These are phyloP conservation scores for Cladophialophora exuberans DNA, from an alignment of 2,329 filamentous ascomycete genomes.

Conservation along the genomic window DNA sequence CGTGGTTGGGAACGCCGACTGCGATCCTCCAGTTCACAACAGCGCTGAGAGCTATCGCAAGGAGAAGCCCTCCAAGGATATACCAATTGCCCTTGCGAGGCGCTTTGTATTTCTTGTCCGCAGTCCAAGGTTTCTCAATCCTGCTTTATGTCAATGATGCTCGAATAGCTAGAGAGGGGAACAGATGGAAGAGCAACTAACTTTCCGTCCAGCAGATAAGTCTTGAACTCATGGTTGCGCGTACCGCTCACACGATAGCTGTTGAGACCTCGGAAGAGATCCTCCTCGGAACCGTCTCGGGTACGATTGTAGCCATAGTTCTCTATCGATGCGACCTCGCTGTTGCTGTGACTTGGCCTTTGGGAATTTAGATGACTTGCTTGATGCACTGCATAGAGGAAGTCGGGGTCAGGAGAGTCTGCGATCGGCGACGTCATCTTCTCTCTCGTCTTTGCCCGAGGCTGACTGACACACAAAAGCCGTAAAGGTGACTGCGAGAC, in stretches of 20 bases:
- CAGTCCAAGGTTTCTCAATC: conserved; percentile 26
- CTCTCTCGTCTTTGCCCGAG: conserved; percentile 20
- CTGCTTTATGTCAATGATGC: conserved; percentile 25
- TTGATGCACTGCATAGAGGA: conserved; percentile 20
- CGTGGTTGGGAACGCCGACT: conserved; percentile 26
- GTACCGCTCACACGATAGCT: conserved; percentile 22
- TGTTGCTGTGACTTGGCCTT: conserved; percentile 21
- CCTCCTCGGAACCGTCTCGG: conserved; percentile 22
- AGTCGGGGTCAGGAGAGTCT: conserved; percentile 21
- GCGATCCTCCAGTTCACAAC: conserved; percentile 26
- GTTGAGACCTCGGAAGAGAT: conserved; percentile 22
- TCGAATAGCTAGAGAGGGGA: conserved; percentile 15
- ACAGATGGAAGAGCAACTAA: conserved; percentile 24
- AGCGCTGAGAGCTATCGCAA: conserved; percentile 25
- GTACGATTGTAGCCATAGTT: conserved; percentile 25
- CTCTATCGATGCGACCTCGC: conserved; percentile 24
- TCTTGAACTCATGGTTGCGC: conserved; percentile 26
- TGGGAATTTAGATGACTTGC: conserved; percentile 20
- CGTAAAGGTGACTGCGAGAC: conserved; percentile 20
- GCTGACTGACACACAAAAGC: conserved; percentile 20
- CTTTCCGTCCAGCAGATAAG: conserved; percentile 27
- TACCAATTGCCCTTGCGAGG: conserved; percentile 26
- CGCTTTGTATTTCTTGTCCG: conserved; percentile 27
- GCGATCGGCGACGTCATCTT: conserved; percentile 21
- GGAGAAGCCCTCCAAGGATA: conserved; percentile 24